Conservation (phyloP, 1,139 yeast species). For the Saccharomyces hybrid region DNA sequence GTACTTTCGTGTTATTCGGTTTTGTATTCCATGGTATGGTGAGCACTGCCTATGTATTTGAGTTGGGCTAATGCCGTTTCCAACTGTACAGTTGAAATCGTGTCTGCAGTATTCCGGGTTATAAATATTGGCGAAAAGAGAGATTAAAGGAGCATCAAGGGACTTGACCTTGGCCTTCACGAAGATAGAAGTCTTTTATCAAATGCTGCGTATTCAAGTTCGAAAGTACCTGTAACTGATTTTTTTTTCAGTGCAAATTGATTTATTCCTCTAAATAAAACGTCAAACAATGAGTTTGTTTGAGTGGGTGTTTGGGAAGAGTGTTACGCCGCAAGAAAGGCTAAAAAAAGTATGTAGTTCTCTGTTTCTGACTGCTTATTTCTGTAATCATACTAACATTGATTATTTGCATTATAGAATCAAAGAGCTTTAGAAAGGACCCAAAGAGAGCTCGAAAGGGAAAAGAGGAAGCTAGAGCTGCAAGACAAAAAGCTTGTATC, state of each 20-base stretch:
- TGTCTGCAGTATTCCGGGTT: background rate
- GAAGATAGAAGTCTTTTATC: background rate
- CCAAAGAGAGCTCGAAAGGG: slow-evolving; percentile 86
- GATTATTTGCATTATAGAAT: slow-evolving; percentile 38
- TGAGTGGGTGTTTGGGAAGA: slow-evolving; percentile 95
- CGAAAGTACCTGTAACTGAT: background rate
- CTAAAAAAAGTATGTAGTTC: slow-evolving; percentile 54
- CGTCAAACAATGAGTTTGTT: slow-evolving; percentile 46
- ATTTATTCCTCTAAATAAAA: background rate
- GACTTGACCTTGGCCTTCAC: background rate
- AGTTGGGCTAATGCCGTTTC: background rate
- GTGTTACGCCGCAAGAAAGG: slow-evolving; percentile 88
- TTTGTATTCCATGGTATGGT: background rate
- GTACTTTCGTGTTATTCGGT: background rate
- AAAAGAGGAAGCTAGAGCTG: slow-evolving; percentile 71
- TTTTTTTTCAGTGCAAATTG: background rate
- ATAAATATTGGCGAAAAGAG: background rate
- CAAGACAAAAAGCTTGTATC: slow-evolving; percentile 83
- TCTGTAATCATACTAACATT: background rate
- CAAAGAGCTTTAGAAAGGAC: slow-evolving; percentile 92
- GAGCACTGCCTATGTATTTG: background rate
- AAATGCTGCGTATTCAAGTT: background rate
- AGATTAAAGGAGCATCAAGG: background rate
- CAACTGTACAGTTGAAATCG: background rate
- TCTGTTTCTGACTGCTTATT: background rate